Base-by-base conservation (phyloP, 78 protist species). In the Dictyostelium capitatum region DNA sequence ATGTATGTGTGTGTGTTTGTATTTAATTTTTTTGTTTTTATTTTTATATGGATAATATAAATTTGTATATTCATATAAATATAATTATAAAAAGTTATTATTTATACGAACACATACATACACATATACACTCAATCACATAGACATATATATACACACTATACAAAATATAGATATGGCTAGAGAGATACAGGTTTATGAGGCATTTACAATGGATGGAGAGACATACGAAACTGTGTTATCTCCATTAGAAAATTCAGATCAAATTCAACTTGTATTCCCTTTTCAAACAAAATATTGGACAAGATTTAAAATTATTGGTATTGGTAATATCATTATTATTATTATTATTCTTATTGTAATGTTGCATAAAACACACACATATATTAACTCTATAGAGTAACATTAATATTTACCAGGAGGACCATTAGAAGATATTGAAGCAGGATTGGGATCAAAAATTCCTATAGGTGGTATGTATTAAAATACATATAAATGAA, bases 201-300 rank as follows among this genome's bases (percentile, higher is more conserved):
- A 20, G 6, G 48, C 82, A 23, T 51, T 77, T 53, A n/a, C 54
- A 12, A 51, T 77, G 67, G 69, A 77, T 53, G 82, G 82, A 3
- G 82, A 77, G 14, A 77, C 82, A 4, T 77, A 53, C 20, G 82
- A 77, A 77, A 77, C 82, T 30, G 67, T 77, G 6, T 53, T 77
- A 12, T n/a, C 82, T 1, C 82, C 82, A 51, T 15, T 77, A 0
- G 67, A 30, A 20, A 11, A 6, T 53, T 11, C 67, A 23, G 15
- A 77, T 12, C 23, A 30, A 11, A n/a, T 77, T 53, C 82, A 77
- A 77, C 30, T 77, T 6, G 67, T 77, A 30, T 77, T 77, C 32
- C 82, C 82, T 3, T 77, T 77, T 53, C 57, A 77, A 77, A 30
- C 82, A 11, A 77, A 54, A 53, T 20, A 30, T 30, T 77, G 82